These are phyloP conservation scores for Yarrowia bubula DNA, from an alignment of 805 yeast species.

Conservation along the genomic window DNA sequence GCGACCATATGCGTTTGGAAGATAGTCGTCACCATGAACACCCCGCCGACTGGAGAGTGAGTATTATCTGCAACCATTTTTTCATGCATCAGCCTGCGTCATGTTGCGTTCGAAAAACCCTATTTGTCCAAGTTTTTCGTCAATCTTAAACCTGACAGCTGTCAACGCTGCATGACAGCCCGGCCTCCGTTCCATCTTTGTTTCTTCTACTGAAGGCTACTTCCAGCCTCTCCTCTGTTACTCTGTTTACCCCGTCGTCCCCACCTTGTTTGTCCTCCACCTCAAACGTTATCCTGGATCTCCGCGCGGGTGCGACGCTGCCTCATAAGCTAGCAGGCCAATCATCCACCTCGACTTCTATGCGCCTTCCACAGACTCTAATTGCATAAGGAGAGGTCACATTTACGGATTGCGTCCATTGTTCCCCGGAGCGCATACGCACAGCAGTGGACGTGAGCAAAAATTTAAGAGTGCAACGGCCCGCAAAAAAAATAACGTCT, in stretches of 20 bases:
- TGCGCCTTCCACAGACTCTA: background rate
- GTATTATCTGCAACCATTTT: background rate
- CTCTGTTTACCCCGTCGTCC: background rate
- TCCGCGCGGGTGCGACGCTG: background rate
- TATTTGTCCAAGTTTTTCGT: background rate
- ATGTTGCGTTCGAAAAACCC: background rate
- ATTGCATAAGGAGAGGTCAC: background rate
- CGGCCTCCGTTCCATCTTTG: background rate
- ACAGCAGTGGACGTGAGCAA: background rate
- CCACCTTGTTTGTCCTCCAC: too few species aligned
- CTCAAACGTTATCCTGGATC: too few species aligned
- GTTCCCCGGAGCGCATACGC: background rate
- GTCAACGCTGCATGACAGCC: background rate
- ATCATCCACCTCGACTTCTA: background rate
- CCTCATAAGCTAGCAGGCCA: background rate
- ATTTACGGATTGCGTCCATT: background rate
- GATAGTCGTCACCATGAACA: background rate
- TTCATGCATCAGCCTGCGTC: background rate
- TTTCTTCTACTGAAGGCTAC: too few species aligned
- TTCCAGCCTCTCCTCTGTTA: background rate
- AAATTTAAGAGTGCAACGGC: background rate
- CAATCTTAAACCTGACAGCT: background rate
- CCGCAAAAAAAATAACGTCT: background rate
- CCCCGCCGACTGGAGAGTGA: constrained; percentile 3
- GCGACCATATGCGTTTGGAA: background rate